These are phyloP conservation scores for Nemania abortiva DNA, from an alignment of 2,329 filamentous ascomycete genomes.

Conservation along the genomic window DNA sequence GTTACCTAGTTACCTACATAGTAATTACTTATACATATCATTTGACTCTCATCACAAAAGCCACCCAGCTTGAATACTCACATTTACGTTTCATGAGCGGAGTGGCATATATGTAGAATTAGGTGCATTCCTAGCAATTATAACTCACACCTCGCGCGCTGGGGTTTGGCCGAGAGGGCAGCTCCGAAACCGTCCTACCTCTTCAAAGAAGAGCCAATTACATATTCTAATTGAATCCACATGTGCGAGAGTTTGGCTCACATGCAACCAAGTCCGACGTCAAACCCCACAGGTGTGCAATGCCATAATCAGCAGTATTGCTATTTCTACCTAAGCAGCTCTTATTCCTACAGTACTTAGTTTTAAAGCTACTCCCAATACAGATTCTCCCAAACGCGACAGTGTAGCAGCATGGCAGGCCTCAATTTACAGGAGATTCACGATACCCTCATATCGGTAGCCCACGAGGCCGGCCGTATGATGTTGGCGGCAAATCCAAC, in stretches of 20 bases:
- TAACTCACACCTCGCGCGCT: not conserved
- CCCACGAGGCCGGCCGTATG: constrained; percentile 73
- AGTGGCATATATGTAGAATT: not conserved
- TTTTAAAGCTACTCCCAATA: constrained; percentile 1
- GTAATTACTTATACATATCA: no score
- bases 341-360: not conserved
- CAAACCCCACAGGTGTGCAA: constrained; percentile 12
- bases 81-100: not conserved
- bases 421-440: constrained; percentile 72
- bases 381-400: not conserved
- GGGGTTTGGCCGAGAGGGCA: not conserved
- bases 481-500: constrained; percentile 72
- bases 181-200: not conserved
- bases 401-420: constrained; percentile 60
- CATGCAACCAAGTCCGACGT: not conserved
- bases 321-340: constrained; percentile 5
- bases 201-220: constrained; percentile 25
- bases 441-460: constrained; percentile 70
- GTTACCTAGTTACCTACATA: not conserved
- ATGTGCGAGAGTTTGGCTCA: constrained; percentile 23
- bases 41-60: not conserved
- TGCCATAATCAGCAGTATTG: not conserved
- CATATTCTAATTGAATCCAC: constrained; percentile 23
- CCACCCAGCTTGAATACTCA: not conserved
- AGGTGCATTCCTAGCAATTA: not conserved